Base-by-base conservation (phyloP, 495 filamentous ascomycete species). In the Penicillium paxilli region DNA sequence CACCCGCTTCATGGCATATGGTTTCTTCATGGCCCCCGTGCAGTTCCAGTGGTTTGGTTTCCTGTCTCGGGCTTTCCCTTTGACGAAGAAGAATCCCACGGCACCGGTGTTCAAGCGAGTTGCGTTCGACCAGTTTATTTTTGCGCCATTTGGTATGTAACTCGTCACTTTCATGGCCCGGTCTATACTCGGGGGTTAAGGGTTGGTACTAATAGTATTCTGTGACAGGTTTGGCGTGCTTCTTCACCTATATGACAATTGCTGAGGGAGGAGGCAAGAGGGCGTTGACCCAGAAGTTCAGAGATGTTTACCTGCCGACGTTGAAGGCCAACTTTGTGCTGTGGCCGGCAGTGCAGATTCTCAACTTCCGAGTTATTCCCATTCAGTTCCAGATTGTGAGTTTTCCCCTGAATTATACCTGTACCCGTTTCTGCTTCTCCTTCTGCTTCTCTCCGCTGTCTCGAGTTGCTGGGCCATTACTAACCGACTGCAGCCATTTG, bases 11-110 rank as follows among this genome's bases (percentile, higher is more conserved):
- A 96, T 96, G 88, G 85, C 87, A 0, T 99, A 96, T 66, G 92
- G 92, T 57, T 98, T 97, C 76, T 79, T 88, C 60, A 95, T 98
- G 87, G 91, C 95, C 10, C 95, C 94, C 6, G 58, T 98, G n/a
- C 92, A 97, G 69, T 96, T 95, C 73, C 87, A 89, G 64, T 99
- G 95, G 95, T 98, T 96, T 67, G 80, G 84, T 37, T 91, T 96
- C 66, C 79, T 99, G 47, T 87, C 87, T n/a, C 74, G 76, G 51
- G 78, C 81, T 1, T 98, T 98, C 62, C 94, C 95, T 25, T 83
- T 97, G 58, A 89, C 87, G 26, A 91, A 91, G 76, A 78, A 72
- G 11, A 81, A 80, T 58, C 88, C 85, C 2, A 88, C 87, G 21
- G 56, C 81, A n/a, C 89, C 89, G 26, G 90, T 89, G 9, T 66